Conservation (phyloP, 106 monocot genomes). For the Dioscorea dumetorum region DNA sequence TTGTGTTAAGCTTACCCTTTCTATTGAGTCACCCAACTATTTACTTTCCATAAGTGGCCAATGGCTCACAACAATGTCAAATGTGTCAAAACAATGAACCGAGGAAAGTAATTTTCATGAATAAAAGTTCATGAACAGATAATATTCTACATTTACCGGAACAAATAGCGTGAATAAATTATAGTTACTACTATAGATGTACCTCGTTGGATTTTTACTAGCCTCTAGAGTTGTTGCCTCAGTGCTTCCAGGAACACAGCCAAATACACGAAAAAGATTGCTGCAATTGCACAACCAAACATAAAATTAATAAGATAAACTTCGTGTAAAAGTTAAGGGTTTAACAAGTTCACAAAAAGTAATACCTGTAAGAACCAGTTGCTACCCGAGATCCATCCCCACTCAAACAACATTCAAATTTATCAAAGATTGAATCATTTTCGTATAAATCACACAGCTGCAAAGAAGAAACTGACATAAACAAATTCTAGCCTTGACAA, state of each 20-base stretch:
- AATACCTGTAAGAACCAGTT: slow-evolving; percentile 89
- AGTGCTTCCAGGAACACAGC: slow-evolving; percentile 63
- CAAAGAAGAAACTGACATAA: background rate
- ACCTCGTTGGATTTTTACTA: slow-evolving; percentile 91
- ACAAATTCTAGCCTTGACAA: background rate
- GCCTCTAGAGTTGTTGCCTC: slow-evolving; percentile 92
- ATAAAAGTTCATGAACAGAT: no score
- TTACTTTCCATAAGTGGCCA: no score
- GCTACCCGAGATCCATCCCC: slow-evolving; percentile 80
- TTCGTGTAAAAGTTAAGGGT: no score
- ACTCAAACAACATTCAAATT: slow-evolving; percentile 96
- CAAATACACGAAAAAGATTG: slow-evolving; percentile 97
- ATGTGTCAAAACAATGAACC: no score
- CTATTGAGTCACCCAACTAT: no score
- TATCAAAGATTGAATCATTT: slow-evolving; percentile 97
- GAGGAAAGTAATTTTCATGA: no score
- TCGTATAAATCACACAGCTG: slow-evolving; percentile 96
- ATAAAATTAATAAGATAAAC: background rate
- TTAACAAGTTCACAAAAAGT: background rate
- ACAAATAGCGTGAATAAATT: no score
- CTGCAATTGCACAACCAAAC: slow-evolving; percentile 23
- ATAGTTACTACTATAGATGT: background rate
- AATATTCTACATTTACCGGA: no score
- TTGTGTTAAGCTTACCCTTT: no score
- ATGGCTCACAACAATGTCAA: no score